Evolutionary conservation across 2,329 filamentous ascomycete species (phyloP).

Genomic region (Cladophialophora immunda): DNA sequence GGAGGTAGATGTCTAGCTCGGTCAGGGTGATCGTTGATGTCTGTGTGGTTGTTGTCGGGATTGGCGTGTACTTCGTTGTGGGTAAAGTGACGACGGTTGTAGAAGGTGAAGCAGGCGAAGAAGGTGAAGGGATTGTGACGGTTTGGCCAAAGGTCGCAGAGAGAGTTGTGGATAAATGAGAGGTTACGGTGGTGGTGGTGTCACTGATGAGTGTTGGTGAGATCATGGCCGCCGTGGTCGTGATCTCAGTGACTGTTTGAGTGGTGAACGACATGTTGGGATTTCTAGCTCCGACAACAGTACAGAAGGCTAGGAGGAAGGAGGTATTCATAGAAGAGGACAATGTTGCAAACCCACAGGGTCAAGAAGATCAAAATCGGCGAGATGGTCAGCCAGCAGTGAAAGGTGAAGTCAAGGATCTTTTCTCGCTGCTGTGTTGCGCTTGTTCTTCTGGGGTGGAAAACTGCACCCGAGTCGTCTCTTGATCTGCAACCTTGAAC

Average conservation of each 20-base stretch:
- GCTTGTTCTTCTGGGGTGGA: not conserved
- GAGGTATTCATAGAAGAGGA: not conserved
- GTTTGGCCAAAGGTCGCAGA: conserved; percentile 32
- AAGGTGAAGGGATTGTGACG: conserved; percentile 27
- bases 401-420: not conserved
- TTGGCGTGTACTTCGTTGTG: conserved; percentile 31
- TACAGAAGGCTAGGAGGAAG: not conserved
- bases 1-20: conserved; percentile 37
- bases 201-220: conserved; percentile 26
- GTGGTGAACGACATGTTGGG: conserved; percentile 27
- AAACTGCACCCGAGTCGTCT: not conserved
- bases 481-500: not conserved
- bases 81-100: conserved; percentile 1
- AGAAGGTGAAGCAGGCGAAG: conserved; percentile 12
- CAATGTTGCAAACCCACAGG: not conserved
- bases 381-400: not conserved
- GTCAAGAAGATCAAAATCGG: not conserved
- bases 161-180: conserved; percentile 28
- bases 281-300: not conserved
- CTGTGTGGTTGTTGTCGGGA: conserved; percentile 12
- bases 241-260: conserved; percentile 21
- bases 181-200: conserved; percentile 27
- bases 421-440: not conserved
- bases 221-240: conserved; percentile 13
- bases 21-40: conserved; percentile 34